Evolutionary conservation across 1,139 yeast genomes (phyloP).

Genomic region (Lodderomyces elongisporus): DNA sequence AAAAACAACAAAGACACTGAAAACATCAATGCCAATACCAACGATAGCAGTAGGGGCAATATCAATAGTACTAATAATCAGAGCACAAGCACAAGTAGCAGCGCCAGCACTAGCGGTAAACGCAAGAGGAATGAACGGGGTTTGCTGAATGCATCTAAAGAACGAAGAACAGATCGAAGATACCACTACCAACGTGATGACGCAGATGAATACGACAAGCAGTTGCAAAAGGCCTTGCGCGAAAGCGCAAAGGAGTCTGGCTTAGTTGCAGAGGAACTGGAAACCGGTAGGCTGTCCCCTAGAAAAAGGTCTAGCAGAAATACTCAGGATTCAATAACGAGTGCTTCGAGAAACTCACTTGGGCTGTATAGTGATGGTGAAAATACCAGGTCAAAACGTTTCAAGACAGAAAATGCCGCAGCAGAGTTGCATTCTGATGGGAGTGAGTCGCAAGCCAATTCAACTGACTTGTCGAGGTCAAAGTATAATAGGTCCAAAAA

Average conservation of each 20-base stretch:
- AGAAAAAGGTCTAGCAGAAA: conserved; percentile 4
- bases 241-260: conserved; percentile 55
- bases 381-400: conserved; percentile 1
- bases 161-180: conserved; percentile 80
- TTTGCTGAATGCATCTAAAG: conserved; percentile 28
- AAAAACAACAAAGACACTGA: background rate
- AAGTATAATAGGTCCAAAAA: conserved; percentile 1
- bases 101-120: background rate
- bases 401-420: conserved; percentile 3
- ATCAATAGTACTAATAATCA: background rate
- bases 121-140: conserved; percentile 1
- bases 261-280: conserved; percentile 7
- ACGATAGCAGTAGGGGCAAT: background rate
- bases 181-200: conserved; percentile 16
- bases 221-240: conserved; percentile 62
- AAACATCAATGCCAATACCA: background rate
- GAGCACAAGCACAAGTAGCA: background rate
- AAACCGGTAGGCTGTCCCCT: conserved; percentile 3
- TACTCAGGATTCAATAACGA: background rate
- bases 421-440: background rate
- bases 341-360: background rate
- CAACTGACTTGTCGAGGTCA: background rate
- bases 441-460: background rate
- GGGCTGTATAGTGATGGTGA: background rate
- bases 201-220: conserved; percentile 62